These are phyloP conservation scores for Nephelium lappaceum DNA, from an alignment of 345 rosid species.

Conservation along the genomic window DNA sequence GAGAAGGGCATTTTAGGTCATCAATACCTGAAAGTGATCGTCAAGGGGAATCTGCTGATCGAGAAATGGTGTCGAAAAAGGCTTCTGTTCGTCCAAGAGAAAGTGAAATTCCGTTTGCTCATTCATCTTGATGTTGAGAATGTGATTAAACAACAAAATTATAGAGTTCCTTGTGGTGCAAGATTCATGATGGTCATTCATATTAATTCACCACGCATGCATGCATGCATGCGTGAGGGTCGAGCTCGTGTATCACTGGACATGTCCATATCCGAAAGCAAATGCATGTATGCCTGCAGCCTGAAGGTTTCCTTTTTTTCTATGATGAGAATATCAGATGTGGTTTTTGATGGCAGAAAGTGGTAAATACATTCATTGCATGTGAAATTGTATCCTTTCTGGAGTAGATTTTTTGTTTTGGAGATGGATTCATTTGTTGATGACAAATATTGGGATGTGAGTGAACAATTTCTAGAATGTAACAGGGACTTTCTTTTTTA, in stretches of 20 bases:
- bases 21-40: not conserved
- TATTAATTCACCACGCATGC: not conserved
- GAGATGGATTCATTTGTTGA: not conserved
- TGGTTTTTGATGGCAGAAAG: slow-evolving; percentile 14
- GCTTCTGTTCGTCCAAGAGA: slow-evolving; percentile 16
- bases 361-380: not conserved
- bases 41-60: not conserved
- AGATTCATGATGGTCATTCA: not conserved
- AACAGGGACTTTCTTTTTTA: not conserved
- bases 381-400: not conserved
- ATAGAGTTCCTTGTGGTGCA: not conserved
- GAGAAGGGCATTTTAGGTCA: not conserved
- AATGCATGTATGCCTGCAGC: not conserved
- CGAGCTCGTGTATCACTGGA: not conserved
- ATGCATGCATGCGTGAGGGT: not conserved
- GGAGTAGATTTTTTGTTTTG: not conserved
- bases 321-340: not conserved
- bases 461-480: not conserved
- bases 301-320: not conserved
- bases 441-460: not conserved
- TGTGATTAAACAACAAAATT: too few relatives aligned
- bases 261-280: not conserved
- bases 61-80: not conserved
- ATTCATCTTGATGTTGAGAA: not conserved
- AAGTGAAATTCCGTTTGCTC: slow-evolving; percentile 34